Evolutionary conservation across 257 asterid genomes (phyloP).

Genomic region (Verbascum thapsus): DNA sequence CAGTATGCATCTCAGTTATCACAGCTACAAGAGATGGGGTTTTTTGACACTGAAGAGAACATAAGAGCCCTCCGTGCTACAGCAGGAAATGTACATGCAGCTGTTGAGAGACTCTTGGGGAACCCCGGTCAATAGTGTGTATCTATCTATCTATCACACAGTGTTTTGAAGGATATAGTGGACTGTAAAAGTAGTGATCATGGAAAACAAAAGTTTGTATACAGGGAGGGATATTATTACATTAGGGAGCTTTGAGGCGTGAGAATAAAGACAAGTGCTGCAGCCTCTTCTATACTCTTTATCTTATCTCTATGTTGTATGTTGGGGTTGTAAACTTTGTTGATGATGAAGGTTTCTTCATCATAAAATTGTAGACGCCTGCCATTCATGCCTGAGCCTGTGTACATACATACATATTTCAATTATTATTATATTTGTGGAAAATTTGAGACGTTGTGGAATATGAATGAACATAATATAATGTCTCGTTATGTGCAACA

Average conservation of each 20-base stretch:
- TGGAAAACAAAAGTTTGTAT: conserved; percentile 15
- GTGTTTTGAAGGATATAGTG: conserved; percentile 20
- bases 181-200: conserved; percentile 36
- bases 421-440: conserved; percentile 22
- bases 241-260: conserved; percentile 31
- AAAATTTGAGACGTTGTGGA: background rate
- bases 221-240: conserved; percentile 37
- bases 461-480: no score
- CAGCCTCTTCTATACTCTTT: background rate
- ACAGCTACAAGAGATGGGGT: conserved; percentile 73
- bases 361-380: conserved; percentile 19
- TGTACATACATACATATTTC: conserved; percentile 30
- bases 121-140: conserved; percentile 40
- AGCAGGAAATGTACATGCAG: conserved; percentile 61
- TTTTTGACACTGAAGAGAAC: conserved; percentile 53
- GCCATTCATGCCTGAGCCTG: conserved; percentile 24
- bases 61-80: conserved; percentile 61
- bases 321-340: conserved; percentile 31
- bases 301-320: no score
- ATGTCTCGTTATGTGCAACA: no score
- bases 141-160: background rate
- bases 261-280: conserved; percentile 39
- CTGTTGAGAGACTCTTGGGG: conserved; percentile 63
- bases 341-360: conserved; percentile 18
- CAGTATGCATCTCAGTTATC: conserved; percentile 60